Evolutionary conservation across 2,329 filamentous ascomycete species (phyloP).

Genomic region (Colletotrichum higginsianum): DNA sequence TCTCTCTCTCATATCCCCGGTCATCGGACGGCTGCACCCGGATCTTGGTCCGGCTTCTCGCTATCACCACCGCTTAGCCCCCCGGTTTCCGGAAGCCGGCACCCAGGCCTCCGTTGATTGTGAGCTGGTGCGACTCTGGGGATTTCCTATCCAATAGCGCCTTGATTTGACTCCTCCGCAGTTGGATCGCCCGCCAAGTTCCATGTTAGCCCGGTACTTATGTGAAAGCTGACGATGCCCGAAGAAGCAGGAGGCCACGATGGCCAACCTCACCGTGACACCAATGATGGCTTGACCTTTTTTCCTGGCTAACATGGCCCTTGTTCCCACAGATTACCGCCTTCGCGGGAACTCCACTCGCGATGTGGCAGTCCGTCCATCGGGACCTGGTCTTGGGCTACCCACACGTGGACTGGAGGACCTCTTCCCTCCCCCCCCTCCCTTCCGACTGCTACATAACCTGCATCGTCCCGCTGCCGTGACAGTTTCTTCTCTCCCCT

Average conservation of each 20-base stretch:
- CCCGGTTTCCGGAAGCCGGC: slow-evolving; percentile 18
- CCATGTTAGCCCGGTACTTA: slow-evolving; percentile 23
- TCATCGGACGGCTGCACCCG: not conserved
- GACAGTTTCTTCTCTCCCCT: not conserved
- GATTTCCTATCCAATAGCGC: slow-evolving; percentile 16
- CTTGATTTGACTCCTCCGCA: slow-evolving; percentile 1
- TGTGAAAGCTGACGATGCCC: slow-evolving; percentile 34
- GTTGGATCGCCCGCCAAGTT: slow-evolving; percentile 16
- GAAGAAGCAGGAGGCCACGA: slow-evolving; percentile 37
- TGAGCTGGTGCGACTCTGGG: not conserved
- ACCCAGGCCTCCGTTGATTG: slow-evolving; percentile 10
- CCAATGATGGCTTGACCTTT: not conserved
- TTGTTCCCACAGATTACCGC: slow-evolving; percentile 5
- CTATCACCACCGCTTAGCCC: not conserved
- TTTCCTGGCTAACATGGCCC: not conserved
- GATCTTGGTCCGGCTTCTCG: not conserved
- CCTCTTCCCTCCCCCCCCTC: not conserved
- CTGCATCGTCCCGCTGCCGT: not conserved
- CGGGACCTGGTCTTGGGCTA: slow-evolving; percentile 3
- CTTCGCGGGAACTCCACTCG: not conserved
- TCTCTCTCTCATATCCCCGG: not conserved
- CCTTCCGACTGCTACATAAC: slow-evolving; percentile 10
- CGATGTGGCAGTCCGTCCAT: not conserved
- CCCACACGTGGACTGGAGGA: slow-evolving; percentile 21
- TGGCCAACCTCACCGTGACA: slow-evolving; percentile 10